These are phyloP conservation scores for Trichophyton rubrum DNA, from an alignment of 2,329 filamentous ascomycete genomes.

Conservation along the genomic window DNA sequence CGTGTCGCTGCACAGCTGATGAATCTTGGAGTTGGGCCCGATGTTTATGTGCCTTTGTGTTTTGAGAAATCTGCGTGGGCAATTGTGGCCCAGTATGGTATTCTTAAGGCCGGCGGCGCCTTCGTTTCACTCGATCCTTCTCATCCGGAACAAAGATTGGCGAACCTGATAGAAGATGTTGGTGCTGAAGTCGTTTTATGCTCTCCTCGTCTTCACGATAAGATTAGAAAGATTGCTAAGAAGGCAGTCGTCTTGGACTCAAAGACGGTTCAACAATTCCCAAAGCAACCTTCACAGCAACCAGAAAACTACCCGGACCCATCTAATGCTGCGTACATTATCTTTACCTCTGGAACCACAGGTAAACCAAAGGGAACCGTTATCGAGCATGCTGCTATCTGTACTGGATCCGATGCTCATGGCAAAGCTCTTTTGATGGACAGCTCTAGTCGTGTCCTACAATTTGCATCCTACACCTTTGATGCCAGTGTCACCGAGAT, in stretches of 20 bases:
- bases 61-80: slow-evolving; percentile 36
- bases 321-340: slow-evolving; percentile 41
- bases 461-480: slow-evolving; percentile 45
- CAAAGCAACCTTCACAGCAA: slow-evolving; percentile 14
- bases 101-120: slow-evolving; percentile 32
- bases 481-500: slow-evolving; percentile 45
- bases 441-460: slow-evolving; percentile 44
- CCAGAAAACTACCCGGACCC: slow-evolving; percentile 13
- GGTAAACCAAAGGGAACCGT: slow-evolving; percentile 49
- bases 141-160: slow-evolving; percentile 27
- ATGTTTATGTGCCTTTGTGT: slow-evolving; percentile 28
- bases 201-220: slow-evolving; percentile 21
- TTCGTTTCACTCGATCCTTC: slow-evolving; percentile 32
- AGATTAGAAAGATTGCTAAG: slow-evolving; percentile 20
- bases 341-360: slow-evolving; percentile 48
- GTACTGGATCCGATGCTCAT: slow-evolving; percentile 43
- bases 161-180: slow-evolving; percentile 26
- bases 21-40: slow-evolving; percentile 28
- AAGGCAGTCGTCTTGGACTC: slow-evolving; percentile 21
- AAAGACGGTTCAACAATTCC: slow-evolving; percentile 19
- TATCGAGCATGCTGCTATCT: slow-evolving; percentile 48
- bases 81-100: slow-evolving; percentile 29
- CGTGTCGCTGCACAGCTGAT: slow-evolving; percentile 27
- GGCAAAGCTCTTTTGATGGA: slow-evolving; percentile 40
- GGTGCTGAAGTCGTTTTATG: slow-evolving; percentile 24